Evolutionary conservation across 441 rosid species (phyloP).

Genomic region (Melastoma candidum): DNA sequence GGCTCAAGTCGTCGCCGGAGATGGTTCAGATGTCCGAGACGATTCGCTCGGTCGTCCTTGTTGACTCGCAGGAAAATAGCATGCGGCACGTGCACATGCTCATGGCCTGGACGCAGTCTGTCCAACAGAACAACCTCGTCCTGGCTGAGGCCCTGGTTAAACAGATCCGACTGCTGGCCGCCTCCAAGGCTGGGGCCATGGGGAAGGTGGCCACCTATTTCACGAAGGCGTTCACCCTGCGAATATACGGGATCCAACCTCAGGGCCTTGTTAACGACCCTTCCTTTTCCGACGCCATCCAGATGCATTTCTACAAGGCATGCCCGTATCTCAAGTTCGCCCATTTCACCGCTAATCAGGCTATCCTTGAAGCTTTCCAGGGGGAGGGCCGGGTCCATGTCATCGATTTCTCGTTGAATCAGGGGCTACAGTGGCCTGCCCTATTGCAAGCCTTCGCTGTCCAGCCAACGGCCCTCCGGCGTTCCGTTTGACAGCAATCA

Average conservation of each 20-base stretch:
- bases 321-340: conserved; percentile 10
- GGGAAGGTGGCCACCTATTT: conserved; percentile 11
- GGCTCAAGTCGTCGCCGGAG: neutral
- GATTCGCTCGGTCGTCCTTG: conserved; percentile 3
- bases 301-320: conserved; percentile 11
- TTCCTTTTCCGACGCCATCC: conserved; percentile 1
- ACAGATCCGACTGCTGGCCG: conserved; percentile 4
- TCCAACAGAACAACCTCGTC: conserved; percentile 2
- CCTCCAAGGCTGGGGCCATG: conserved; percentile 11
- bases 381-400: conserved; percentile 5
- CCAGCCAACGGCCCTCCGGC: conserved; percentile 6
- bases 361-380: conserved; percentile 9
- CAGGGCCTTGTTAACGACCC: conserved; percentile 1
- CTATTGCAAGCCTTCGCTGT: conserved; percentile 13
- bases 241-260: conserved; percentile 10
- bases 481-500: conserved; percentile 9
- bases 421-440: conserved; percentile 14
- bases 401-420: conserved; percentile 10
- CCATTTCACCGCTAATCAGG: conserved; percentile 16
- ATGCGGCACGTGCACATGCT: conserved; percentile 12
- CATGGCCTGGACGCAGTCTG: conserved; percentile 12
- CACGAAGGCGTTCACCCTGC: conserved; percentile 9
- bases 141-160: conserved; percentile 12
- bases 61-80: conserved; percentile 10
- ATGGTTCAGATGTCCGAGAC: neutral